phyloP scores from a whole-genome alignment of 352 stramenopile genomes.

The Phytopythium helicoides region DNA sequence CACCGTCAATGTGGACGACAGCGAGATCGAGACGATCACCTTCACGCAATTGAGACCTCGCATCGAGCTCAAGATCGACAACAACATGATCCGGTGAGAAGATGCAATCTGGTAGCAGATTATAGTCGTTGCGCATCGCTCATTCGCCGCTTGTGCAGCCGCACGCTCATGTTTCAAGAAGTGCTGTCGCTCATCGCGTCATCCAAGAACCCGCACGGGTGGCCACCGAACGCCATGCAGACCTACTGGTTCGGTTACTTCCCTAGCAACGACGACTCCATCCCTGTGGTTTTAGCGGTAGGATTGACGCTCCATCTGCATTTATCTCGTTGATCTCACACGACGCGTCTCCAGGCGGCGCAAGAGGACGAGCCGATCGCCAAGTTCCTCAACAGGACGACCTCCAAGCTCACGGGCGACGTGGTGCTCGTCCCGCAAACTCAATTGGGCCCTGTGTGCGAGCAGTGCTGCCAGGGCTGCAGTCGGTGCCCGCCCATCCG shows the following conservation, averaged over 20 bases:
- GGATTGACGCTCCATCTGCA: not conserved
- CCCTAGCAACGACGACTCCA: constrained; percentile 27
- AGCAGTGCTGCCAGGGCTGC: constrained; percentile 65
- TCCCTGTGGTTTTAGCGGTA: constrained; percentile 40
- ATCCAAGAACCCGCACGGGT: constrained; percentile 60
- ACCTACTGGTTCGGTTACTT: constrained; percentile 82
- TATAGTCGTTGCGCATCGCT: too few relatives aligned
- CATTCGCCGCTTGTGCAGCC: too few relatives aligned
- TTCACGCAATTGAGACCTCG: constrained; percentile 61
- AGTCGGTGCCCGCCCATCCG: constrained; percentile 29
- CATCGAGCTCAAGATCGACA: constrained; percentile 63
- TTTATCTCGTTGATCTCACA: too few relatives aligned
- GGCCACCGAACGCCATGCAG: constrained; percentile 58
- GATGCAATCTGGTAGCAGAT: not conserved
- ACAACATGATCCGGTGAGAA: constrained; percentile 53
- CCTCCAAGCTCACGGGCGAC: constrained; percentile 63
- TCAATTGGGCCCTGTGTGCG: constrained; percentile 71
- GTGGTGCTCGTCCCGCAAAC: constrained; percentile 76
- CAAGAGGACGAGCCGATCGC: constrained; percentile 48
- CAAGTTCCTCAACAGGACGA: constrained; percentile 66
- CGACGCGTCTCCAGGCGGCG: constrained; percentile 25
- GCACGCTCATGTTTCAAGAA: constrained; percentile 76
- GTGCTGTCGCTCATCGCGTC: constrained; percentile 57
- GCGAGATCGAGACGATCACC: constrained; percentile 48
- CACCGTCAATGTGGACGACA: constrained; percentile 59